Evolutionary conservation across 2,329 filamentous ascomycete genomes (phyloP), one percentile per base, ranked within the genome.

Genomic region (Helotiales sp.): DNA sequence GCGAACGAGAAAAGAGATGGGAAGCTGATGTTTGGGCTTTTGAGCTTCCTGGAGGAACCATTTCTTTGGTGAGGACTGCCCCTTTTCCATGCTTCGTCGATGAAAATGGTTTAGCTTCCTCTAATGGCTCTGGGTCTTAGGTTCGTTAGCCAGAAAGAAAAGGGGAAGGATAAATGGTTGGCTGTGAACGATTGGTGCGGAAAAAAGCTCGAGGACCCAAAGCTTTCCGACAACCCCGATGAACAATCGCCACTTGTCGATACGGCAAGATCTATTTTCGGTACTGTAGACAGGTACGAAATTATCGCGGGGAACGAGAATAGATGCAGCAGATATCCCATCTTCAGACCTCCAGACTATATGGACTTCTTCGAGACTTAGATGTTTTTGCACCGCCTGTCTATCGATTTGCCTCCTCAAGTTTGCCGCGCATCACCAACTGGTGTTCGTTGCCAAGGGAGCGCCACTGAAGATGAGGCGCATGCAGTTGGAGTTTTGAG

Each of bases 231-330:
- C 27, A 44, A 7, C 40, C 36, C 40, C 40, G 22, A 44, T 44
- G 9, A 44, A 44, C 40, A 24, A 24, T 42, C 15, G 9, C 40
- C 40, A 27, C 22, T 44, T 24, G 22, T 12, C 27, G 40, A 44
- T 44, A 44, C 40, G 40, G 40, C 40, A 25, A 44, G 27, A 44
- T 44, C 40, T 44, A 44, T 44, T 44, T 44, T 44, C 2, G 22
- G 40, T n/a, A 44, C 7, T 27, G 24, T 44, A 31, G 49, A 50
- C 55, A 57, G 49, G 49, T 49, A 57, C 54, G 49, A 42, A n/a
- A 40, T 40, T 57, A 13, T 12, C 47, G 33, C 52, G 30, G 17
- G 17, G 17, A 27, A 25, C 5, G 27, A 54, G 38, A 34, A 13
- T 36, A 15, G 47, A 12, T 38, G 33, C 17, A 38, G 22, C 48